A percentile compares a stretch with the other conserved stretches of the same genome.
phyloP scores from a whole-genome alignment of 345 rosid genomes.

The Brassica carinata region DNA sequence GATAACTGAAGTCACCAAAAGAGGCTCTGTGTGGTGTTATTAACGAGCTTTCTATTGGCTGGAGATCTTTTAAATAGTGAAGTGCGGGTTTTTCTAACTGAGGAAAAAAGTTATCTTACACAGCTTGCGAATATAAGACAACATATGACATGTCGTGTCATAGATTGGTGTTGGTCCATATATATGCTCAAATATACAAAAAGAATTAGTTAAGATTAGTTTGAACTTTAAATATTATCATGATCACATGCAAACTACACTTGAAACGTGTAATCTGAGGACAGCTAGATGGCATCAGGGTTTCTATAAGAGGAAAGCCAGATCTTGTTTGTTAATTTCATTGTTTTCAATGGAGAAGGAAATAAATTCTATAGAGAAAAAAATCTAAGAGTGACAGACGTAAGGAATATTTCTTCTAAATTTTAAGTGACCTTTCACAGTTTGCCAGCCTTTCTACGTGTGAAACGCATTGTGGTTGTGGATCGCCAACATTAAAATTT shows the following conservation, averaged over 20 bases:
- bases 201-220: not conserved
- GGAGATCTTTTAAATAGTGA: not conserved
- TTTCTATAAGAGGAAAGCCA: constrained; percentile 36
- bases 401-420: constrained; percentile 27
- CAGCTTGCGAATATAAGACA: not conserved
- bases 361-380: not conserved
- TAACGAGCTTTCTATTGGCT: constrained; percentile 6
- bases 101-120: not conserved
- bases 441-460: constrained; percentile 35
- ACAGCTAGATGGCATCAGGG: constrained; percentile 24
- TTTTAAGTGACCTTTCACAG: constrained; percentile 31
- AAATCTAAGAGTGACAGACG: not conserved
- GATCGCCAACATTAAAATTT: constrained; percentile 39
- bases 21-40: not conserved
- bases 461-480: constrained; percentile 31
- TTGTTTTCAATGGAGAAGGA: constrained; percentile 20
- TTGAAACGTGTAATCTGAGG: constrained; percentile 30
- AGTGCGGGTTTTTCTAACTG: not conserved
- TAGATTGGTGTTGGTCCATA: constrained; percentile 14
- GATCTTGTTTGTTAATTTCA: constrained; percentile 16
- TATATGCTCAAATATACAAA: constrained; percentile 27
- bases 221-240: not conserved
- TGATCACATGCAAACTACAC: constrained; percentile 25
- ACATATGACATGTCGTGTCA: constrained; percentile 20
- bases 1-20: not conserved